A percentile compares a stretch with the other conserved stretches of the same genome.
Conservation (phyloP, 2,329 filamentous ascomycete species). For the Cercospora janseana region DNA sequence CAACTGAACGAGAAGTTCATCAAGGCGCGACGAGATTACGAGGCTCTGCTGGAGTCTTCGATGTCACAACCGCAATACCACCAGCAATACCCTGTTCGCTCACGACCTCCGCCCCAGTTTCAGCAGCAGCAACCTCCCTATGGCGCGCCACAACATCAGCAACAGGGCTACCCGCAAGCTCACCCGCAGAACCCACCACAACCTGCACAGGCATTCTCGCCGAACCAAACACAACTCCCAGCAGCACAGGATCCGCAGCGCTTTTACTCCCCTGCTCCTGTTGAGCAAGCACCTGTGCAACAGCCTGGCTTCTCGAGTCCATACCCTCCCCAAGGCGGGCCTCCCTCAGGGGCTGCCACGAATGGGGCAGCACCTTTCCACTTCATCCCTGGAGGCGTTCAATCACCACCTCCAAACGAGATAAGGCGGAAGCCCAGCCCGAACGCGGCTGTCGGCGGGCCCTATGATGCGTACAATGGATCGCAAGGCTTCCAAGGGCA, state of each 20-base stretch:
- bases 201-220: slow-evolving; percentile 35
- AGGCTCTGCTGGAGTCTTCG: slow-evolving; percentile 89
- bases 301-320: slow-evolving; percentile 31
- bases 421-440: slow-evolving; percentile 35
- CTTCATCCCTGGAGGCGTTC: slow-evolving; percentile 38
- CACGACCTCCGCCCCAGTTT: slow-evolving; percentile 28
- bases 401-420: slow-evolving; percentile 25
- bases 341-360: slow-evolving; percentile 22
- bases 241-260: slow-evolving; percentile 34
- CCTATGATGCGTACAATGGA: slow-evolving; percentile 41
- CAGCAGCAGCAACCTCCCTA: slow-evolving; percentile 31
- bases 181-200: neutral
- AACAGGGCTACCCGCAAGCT: slow-evolving; percentile 27
- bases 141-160: slow-evolving; percentile 38
- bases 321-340: slow-evolving; percentile 29
- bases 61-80: slow-evolving; percentile 80
- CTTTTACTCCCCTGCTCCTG: slow-evolving; percentile 41
- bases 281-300: slow-evolving; percentile 31
- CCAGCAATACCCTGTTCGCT: slow-evolving; percentile 34
- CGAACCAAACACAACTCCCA: slow-evolving; percentile 32
- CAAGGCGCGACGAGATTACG: slow-evolving; percentile 95
- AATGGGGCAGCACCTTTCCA: slow-evolving; percentile 38
- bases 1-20: slow-evolving; percentile 99
- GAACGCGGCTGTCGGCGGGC: slow-evolving; percentile 29
- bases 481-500: slow-evolving; percentile 36